phyloP scores from a whole-genome alignment of 164 flowering plant genomes.

The Paratinospora sagittata region DNA sequence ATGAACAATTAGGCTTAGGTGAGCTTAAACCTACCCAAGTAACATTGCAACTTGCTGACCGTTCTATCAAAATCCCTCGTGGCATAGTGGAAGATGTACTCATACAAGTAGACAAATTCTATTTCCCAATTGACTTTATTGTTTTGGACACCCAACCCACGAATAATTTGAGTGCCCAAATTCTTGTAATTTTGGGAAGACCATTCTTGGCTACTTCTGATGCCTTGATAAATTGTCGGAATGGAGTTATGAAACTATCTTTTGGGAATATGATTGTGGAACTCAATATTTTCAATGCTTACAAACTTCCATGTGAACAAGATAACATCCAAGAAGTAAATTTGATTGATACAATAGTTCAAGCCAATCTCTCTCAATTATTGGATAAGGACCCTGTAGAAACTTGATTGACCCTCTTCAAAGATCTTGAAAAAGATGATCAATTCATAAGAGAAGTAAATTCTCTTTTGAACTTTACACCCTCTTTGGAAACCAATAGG shows the following conservation, averaged over 20 bases:
- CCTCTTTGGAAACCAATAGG: neutral
- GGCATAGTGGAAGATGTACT: neutral
- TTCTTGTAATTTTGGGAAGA: neutral
- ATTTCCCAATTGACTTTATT: neutral
- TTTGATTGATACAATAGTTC: neutral
- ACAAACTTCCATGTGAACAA: neutral
- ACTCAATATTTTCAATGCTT: neutral
- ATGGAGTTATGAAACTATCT: neutral
- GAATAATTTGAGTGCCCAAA: neutral
- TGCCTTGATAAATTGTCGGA: neutral
- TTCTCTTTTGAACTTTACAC: neutral
- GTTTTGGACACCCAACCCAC: neutral
- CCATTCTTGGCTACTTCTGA: neutral
- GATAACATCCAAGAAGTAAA: neutral
- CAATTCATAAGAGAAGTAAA: neutral
- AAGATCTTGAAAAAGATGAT: neutral
- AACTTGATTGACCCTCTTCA: neutral
- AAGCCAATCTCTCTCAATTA: neutral
- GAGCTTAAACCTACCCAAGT: neutral
- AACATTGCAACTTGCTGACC: neutral
- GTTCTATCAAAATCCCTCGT: neutral
- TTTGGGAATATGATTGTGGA: neutral
- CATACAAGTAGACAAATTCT: neutral
- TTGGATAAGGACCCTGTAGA: neutral
- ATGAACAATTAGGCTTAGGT: neutral